Base-by-base conservation (phyloP, 73 alveolate species). In the Paramecium primaurelia region DNA sequence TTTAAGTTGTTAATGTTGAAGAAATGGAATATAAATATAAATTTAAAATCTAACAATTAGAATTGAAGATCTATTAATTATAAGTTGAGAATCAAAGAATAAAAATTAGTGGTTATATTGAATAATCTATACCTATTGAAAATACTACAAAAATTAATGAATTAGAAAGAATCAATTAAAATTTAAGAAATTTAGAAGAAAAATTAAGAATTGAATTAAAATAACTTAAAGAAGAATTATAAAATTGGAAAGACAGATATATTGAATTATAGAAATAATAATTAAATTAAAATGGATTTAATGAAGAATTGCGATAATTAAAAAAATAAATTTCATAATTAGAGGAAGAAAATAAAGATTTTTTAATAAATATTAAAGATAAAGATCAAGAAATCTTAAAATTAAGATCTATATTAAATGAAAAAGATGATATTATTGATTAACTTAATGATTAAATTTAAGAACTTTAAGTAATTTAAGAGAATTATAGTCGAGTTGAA, bases 21-120 rank as follows among this genome's bases (percentile, higher is more conserved):
- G 87, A 73, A 3, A 73, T 73, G 87, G 87, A 73, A 73, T 36
- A 34, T 4, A 73, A 73, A 40, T 73, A 40, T 22, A 73, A 73
- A 73, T 37, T 37, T 68, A 73, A 73, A 37, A 30, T 73, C 8
- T 8, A 12, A 37, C 9, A 73, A 37, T 36, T 36, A 10, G 87
- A 73, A n/a, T 38, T 2, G 0, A 40, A 14, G 14, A 51, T 73
- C 34, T 73, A 73, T 40, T n/a, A 73, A 73, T 38, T 73, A 6
- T 36, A 73, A 38, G 87, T 73, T 5, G 87, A 73, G 40, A 73
- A 37, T 40, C 22, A 73, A 8, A 73, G 59, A 73, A 20, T 73
- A 6, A 73, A 64, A 34, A 28, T 64, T 64, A 28, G 28, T 64
- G 84, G 28, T 6, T 64, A 20, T 14, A 64, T 64, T 1, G 18